Conservation (phyloP, 2,329 filamentous ascomycete species). For the Thelonectria olida region DNA sequence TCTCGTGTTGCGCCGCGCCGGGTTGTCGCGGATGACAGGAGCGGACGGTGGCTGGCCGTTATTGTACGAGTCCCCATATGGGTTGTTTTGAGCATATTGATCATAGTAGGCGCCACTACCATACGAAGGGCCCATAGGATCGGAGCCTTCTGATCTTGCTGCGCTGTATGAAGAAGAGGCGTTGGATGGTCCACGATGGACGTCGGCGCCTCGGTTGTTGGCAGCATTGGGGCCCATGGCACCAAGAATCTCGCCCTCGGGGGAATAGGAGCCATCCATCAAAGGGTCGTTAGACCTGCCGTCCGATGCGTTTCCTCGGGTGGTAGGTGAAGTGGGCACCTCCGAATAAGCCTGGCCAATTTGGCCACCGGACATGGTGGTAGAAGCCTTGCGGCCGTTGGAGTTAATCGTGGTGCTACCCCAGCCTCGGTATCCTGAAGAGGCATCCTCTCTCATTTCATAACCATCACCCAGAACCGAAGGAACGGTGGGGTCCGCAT, state of each 20-base stretch:
- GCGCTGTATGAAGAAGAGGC: constrained; percentile 96
- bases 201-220: constrained; percentile 72
- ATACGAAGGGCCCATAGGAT: constrained; percentile 59
- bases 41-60: constrained; percentile 60
- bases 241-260: constrained; percentile 85
- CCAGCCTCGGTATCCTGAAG: constrained; percentile 92
- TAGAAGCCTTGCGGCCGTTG: constrained; percentile 85
- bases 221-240: constrained; percentile 79
- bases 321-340: constrained; percentile 66
- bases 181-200: constrained; percentile 91
- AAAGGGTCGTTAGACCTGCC: constrained; percentile 74
- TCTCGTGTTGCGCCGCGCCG: constrained; percentile 89
- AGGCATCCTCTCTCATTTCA: constrained; percentile 81
- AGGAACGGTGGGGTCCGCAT: constrained; percentile 84
- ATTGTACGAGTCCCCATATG: constrained; percentile 58
- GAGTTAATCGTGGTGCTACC: constrained; percentile 78
- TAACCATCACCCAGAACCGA: constrained; percentile 63
- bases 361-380: constrained; percentile 82
- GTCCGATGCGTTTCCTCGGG: constrained; percentile 70
- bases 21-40: constrained; percentile 92
- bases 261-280: constrained; percentile 60
- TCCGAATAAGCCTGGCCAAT: constrained; percentile 77
- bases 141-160: constrained; percentile 76
- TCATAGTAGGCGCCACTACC: constrained; percentile 64
- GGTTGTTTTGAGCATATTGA: constrained; percentile 66